Base-by-base conservation (phyloP, 345 rosid species). In the Cardiospermum halicacabum region DNA sequence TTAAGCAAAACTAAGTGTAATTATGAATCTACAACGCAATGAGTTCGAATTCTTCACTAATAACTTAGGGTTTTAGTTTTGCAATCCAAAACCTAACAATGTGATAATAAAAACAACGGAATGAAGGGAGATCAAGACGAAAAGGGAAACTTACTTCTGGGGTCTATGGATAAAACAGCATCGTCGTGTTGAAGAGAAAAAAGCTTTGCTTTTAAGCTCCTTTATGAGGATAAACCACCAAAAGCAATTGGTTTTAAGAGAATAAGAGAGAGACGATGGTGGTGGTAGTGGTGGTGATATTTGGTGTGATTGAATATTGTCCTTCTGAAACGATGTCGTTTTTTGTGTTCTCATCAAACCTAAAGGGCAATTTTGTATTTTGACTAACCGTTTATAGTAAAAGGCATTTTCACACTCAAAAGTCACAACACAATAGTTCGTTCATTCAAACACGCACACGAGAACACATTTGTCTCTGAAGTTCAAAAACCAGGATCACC, bases 11-110 rank as follows among this genome's bases (percentile, higher is more conserved):
- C 28, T 25, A 11, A 21, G 19, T 61, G 6, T 3, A 19, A 48
- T 60, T 18, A 34, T 8, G 48, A 25, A 25, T 16, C 36, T 16
- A 13, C 36, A 19, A 13, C n/a, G 30, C 30, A 31, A 11, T 6
- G 56, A 48, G 13, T n/a, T 16, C 21, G n/a, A 51, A 53, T 51
- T 24, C 12, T 39, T 47, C 11, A 24, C 53, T 24, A 5, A 12
- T 11, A 53, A 37, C 37, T n/a, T 51, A 64, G 68, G 67, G 68
- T 53, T 64, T 64, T 27, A 28, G 68, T 53, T 64, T 64, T 18
- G 18, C 19, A 15, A 27, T 43, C 12, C 16, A 43, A 60, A 43
- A 42, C 64, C 37, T 42, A 60, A 43, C 16, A 28, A 5, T 11
- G 11, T 27, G 49, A 11, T 28, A 26, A 3, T 45, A 39, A 31